phyloP scores from a whole-genome alignment of 331 rosid genomes.

The Cydonia oblonga region DNA sequence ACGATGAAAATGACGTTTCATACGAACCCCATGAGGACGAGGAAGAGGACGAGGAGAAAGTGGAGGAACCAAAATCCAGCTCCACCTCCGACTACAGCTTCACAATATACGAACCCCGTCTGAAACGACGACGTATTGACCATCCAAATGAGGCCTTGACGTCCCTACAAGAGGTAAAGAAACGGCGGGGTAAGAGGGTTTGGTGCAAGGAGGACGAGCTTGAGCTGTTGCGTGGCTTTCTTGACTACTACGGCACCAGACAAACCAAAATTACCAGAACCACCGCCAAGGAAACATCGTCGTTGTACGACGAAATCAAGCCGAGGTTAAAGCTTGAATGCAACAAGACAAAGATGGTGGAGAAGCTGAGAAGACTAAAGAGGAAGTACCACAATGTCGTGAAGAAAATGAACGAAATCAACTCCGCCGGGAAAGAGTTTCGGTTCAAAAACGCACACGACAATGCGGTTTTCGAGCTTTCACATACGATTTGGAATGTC shows the following conservation, averaged over 20 bases:
- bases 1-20: conserved; percentile 34
- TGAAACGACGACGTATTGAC: neutral
- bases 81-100: conserved; percentile 4
- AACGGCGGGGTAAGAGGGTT: conserved; percentile 20
- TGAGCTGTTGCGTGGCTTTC: conserved; percentile 54
- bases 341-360: conserved; percentile 53
- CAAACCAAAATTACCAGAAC: neutral
- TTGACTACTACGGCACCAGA: conserved; percentile 40
- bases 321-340: conserved; percentile 53
- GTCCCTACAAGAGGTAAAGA: neutral
- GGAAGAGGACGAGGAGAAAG: conserved; percentile 20
- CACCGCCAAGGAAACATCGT: conserved; percentile 28
- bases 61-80: neutral
- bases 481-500: conserved; percentile 51
- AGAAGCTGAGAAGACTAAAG: conserved; percentile 68
- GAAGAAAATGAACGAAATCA: conserved; percentile 22
- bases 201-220: conserved; percentile 81
- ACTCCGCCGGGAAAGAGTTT: conserved; percentile 29
- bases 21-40: conserved; percentile 33
- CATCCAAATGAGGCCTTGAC: neutral
- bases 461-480: conserved; percentile 54
- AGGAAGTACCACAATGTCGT: conserved; percentile 46
- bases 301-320: conserved; percentile 36
- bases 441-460: conserved; percentile 57
- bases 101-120: neutral